These are phyloP conservation scores for Termitomyces sp. DNA, from an alignment of 768 basidiomycete genomes.

Conservation along the genomic window DNA sequence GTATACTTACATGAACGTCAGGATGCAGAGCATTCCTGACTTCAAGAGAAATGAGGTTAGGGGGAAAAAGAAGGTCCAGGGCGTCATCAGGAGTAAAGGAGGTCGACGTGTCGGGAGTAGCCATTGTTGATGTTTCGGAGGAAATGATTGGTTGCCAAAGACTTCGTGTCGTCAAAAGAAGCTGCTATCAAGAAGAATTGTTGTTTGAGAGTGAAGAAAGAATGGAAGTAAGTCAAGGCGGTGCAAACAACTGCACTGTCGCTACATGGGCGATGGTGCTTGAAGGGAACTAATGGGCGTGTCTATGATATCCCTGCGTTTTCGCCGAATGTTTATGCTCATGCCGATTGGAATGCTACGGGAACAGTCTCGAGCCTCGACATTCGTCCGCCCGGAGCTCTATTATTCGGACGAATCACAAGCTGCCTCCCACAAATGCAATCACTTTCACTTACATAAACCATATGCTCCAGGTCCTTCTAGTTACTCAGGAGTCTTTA, in stretches of 20 bases:
- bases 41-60: slow-evolving; percentile 62
- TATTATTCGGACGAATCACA: background rate
- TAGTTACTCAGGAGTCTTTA: background rate
- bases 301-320: background rate
- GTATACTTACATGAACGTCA: slow-evolving; percentile 34
- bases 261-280: background rate
- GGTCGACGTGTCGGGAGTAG: slow-evolving; percentile 7
- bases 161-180: background rate
- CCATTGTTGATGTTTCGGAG: slow-evolving; percentile 2
- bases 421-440: background rate
- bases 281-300: background rate
- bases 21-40: slow-evolving; percentile 54
- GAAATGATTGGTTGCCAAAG: background rate
- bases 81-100: slow-evolving; percentile 52
- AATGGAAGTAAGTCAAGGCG: background rate
- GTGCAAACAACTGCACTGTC: background rate
- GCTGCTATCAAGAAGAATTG: background rate
- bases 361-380: background rate
- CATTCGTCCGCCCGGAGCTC: background rate
- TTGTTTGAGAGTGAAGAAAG: background rate
- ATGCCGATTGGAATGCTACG: background rate
- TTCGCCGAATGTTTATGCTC: background rate
- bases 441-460: background rate
- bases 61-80: slow-evolving; percentile 76
- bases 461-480: background rate